Evolutionary conservation across 106 monocot species (phyloP).

Genomic region (Dioscorea alata): DNA sequence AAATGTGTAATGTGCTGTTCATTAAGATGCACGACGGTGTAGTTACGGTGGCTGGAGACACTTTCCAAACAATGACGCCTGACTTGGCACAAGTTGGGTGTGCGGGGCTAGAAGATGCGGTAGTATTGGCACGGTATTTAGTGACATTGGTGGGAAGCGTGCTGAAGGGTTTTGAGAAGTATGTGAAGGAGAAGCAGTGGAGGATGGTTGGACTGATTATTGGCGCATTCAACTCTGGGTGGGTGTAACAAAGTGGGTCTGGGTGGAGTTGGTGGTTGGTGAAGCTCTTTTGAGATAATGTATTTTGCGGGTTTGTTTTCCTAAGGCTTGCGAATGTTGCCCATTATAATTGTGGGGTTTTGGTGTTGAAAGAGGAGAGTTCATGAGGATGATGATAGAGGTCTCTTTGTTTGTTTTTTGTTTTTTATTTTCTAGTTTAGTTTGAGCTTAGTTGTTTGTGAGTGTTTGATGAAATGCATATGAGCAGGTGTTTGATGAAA

Average conservation of each 20-base stretch:
- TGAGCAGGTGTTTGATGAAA: too few species aligned
- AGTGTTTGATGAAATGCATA: too few species aligned
- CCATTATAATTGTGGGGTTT: constrained; percentile 36
- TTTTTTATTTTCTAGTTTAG: too few species aligned
- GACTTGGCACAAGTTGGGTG: constrained; percentile 43
- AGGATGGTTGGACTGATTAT: too few species aligned
- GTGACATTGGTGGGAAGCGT: background rate
- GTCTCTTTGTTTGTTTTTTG: too few species aligned
- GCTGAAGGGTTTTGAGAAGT: constrained; percentile 4
- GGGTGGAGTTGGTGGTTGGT: constrained; percentile 16
- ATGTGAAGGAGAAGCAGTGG: constrained; percentile 31
- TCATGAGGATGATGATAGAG: too few species aligned
- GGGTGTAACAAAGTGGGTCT: constrained; percentile 33
- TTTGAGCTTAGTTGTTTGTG: too few species aligned
- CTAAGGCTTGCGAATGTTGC: constrained; percentile 3
- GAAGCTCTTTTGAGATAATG: constrained; percentile 22
- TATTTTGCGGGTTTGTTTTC: constrained; percentile 35
- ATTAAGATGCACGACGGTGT: constrained; percentile 8
- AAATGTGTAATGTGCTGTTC: constrained; percentile 22
- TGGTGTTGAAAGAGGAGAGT: too few species aligned
- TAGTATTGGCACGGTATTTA: constrained; percentile 30
- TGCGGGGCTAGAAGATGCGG: constrained; percentile 39
- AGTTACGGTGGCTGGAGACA: constrained; percentile 40
- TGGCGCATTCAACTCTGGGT: constrained; percentile 27
- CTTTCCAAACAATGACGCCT: constrained; percentile 47